phyloP scores from a whole-genome alignment of 2,329 filamentous ascomycete genomes.

The Aspergillus sp. region DNA sequence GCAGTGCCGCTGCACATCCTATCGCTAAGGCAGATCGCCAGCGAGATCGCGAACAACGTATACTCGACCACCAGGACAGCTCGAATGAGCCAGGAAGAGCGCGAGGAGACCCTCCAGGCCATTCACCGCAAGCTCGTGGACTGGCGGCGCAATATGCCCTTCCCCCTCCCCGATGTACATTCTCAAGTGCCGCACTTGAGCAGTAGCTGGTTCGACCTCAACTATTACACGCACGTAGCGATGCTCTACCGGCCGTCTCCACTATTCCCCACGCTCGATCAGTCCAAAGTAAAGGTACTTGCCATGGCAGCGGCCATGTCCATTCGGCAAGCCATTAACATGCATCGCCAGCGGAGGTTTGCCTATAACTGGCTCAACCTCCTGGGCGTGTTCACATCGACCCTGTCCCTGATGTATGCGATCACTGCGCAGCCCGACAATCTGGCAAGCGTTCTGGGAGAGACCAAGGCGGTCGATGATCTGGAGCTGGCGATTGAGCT shows the following conservation, averaged over 20 bases:
- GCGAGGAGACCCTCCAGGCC: slow-evolving; percentile 32
- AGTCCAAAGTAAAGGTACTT: slow-evolving; percentile 36
- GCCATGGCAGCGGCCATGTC: slow-evolving; percentile 44
- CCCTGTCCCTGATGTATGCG: slow-evolving; percentile 46
- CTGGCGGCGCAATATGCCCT: slow-evolving; percentile 48
- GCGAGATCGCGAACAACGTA: slow-evolving; percentile 40
- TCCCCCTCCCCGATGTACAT: slow-evolving; percentile 41
- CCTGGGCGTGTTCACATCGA: slow-evolving; percentile 43
- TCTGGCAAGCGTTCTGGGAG: slow-evolving; percentile 13
- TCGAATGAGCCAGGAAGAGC: slow-evolving; percentile 18
- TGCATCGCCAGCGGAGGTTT: slow-evolving; percentile 41
- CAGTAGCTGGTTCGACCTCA: slow-evolving; percentile 49
- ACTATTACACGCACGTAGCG: slow-evolving; percentile 48
- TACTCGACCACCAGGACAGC: slow-evolving; percentile 30
- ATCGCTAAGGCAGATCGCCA: slow-evolving; percentile 40
- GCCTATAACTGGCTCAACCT: slow-evolving; percentile 46
- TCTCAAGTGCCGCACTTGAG: slow-evolving; percentile 44
- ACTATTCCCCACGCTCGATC: slow-evolving; percentile 38
- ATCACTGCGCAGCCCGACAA: slow-evolving; percentile 40
- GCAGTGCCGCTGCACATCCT: slow-evolving; percentile 46
- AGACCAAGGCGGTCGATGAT: slow-evolving; percentile 18
- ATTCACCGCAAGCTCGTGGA: slow-evolving; percentile 45
- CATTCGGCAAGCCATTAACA: slow-evolving; percentile 41
- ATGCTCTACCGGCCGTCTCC: slow-evolving; percentile 49
- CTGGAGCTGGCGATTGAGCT: slow-evolving; percentile 21